Evolutionary conservation across 805 yeast genomes (phyloP), one percentile per base, ranked within the genome.

Genomic region (Wickerhamiella spandovensis): DNA sequence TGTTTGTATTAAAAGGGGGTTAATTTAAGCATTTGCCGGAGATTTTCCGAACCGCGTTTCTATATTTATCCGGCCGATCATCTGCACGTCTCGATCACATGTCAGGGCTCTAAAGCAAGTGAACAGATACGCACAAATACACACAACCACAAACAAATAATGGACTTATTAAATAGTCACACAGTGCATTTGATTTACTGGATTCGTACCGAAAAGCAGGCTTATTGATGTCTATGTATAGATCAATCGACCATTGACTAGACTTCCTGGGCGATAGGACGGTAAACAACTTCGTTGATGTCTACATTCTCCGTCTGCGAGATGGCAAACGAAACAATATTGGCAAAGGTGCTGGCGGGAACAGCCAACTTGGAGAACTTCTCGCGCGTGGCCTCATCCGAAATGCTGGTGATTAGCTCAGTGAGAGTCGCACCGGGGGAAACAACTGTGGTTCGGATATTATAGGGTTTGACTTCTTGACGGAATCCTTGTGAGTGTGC

Each of bases 391-490:
- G 12, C 32, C 18, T 8, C 10, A 18, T 28, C 38, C 9, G 21
- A 10, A 9, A 44, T 18, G 22, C 10, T 5, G n/a, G 4, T 20
- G 21, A 6, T 3, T 38, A 81, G 81, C 61, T 81, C 87, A 44
- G 87, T 80, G 60, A 81, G 85, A 45, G 81, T 85, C 49, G 77
- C 78, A 59, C 87, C 87, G n/a, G 87, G 87, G 55, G 80, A 81
- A 48, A 81, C 72, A 63, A 79, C 85, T 53, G 80, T 73, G 49
- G 81, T 77, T 59, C 87, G 72, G 58, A 81, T 73, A 51, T 74
- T 76, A 21, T 92, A 83, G 64, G 72, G 71, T 57, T 82, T 75
- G 62, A 79, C 69, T 62, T 84, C 92, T 65, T 81, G 82, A 67
- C 92, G 74, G 59, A 77, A 68, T 1, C 75, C 69, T 48, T 74